Base-by-base conservation (phyloP, 208 protist species). In the Acanthamoeba polyphaga region DNA sequence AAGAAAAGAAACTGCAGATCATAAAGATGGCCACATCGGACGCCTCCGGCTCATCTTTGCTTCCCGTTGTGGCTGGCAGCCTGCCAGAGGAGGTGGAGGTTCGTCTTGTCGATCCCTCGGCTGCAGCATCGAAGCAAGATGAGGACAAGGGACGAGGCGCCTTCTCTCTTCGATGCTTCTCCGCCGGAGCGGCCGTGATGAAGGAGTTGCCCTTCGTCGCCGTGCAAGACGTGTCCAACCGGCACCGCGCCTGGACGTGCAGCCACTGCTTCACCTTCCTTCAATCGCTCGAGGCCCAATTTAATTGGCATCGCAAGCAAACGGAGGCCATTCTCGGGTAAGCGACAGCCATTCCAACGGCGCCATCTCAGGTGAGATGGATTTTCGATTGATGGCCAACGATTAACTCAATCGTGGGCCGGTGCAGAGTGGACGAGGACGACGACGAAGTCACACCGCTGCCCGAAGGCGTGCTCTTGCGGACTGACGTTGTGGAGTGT, bases 241-340 rank as follows among this genome's bases (percentile, higher is more conserved):
- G 74, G 29, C 74, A 82, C 74, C 15, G 74, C 12, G 74, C 74
- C 29, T 82, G 74, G 74, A 82, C 74, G 74, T 82, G 74, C 74
- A 53, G 74, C 43, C 32, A 82, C 38, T 82, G 74, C 74, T 46
- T 27, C 38, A 53, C 74, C 74, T 82, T 82, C 74, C 38, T 82
- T 43, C 34, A 82, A 53, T 82, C 74, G 32, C 74, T 82, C 9
- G 74, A 82, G 29, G 74, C 27, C 32, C 74, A 82, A 34, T 53
- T 82, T 27, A 82, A 82, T 13, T 82, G 74, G 74, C 74, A 82
- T 53, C 74, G 74, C 1, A 12, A 38, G 38, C 74, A 82, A 29
- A 82, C 51, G 6, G 74, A 82, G n/a, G 46, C 46, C 6, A 29
- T 82, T 53, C 22, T 82, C 8, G 74, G 74, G 74, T 82, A 53